Base-by-base conservation (phyloP, 371 early-diverging fungal species). In the Vavraia culicis region DNA sequence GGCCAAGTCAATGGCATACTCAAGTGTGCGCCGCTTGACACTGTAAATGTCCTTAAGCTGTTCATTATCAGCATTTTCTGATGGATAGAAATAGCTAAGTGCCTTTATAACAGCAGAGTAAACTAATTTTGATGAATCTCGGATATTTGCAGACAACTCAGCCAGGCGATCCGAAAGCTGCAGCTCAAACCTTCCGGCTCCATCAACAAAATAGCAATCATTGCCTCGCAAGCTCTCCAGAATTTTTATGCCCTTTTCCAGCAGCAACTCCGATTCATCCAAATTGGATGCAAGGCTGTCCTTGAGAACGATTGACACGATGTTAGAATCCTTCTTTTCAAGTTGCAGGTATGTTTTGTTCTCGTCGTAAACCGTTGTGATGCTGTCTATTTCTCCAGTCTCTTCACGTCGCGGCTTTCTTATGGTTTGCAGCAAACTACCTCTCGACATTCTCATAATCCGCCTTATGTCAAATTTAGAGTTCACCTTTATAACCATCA, bases 401-500 rank as follows among this genome's bases (percentile, higher is more conserved):
- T 22, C 8, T 10, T 62, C 64, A 14, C 53, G 39, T 14, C 33
- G 22, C 4, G 23, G 32, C 16, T 48, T 54, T 15, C 31, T 35
- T 8, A 57, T 18, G 3, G 52, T 42, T 4, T 50, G 35, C 2
- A 69, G 44, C 14, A 69, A 56, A 8, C 33, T 22, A 4, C 61
- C 67, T 13, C 61, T 62, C 34, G 59, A 39, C 4, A 58, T 36
- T 10, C 63, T 54, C 33, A 61, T 47, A 5, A 69, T 52, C 39
- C 70, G 48, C 43, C 56, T 52, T 36, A 67, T 20, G 41, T 69
- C 70, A 58, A 54, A 58, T 41, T 67, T 67, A 37, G 55, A 61
- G 32, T 51, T 44, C 10, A 69, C 34, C 22, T 56, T 61, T 21
- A 69, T 45, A 4, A 69, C 57, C 0, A 58, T 21, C 22, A 61